A percentile compares a stretch with the other conserved stretches of the same genome.
These are phyloP conservation scores for Nelumbo lutea DNA, from an alignment of 164 flowering plant genomes.

Conservation along the genomic window DNA sequence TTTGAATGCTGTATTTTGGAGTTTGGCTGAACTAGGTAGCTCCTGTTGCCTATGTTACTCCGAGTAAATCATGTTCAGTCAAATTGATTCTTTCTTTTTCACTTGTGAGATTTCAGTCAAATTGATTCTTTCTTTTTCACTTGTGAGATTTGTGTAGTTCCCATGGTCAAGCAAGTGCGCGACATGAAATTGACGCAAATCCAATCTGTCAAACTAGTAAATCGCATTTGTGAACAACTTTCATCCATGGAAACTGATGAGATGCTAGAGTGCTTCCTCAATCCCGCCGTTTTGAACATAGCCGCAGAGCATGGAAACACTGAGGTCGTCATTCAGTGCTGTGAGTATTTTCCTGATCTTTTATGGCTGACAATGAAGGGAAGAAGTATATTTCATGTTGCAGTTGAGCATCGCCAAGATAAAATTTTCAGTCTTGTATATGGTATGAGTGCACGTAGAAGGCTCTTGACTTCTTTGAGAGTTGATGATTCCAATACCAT, in stretches of 20 bases:
- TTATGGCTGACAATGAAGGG: not conserved
- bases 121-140: not conserved
- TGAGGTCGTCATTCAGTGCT: not conserved
- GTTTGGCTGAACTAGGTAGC: too few relatives aligned
- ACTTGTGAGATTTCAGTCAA: not conserved
- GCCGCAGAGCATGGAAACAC: constrained; percentile 3
- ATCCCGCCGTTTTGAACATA: not conserved
- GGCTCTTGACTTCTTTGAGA: not conserved
- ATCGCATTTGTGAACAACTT: not conserved
- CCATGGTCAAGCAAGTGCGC: constrained; percentile 1
- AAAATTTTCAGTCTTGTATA: constrained; percentile 6
- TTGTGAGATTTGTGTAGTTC: not conserved
- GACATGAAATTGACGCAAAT: not conserved
- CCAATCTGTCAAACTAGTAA: not conserved
- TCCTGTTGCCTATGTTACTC: too few relatives aligned
- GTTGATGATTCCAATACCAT: constrained; percentile 1
- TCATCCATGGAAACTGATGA: not conserved
- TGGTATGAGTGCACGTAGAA: not conserved
- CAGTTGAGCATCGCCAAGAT: constrained; percentile 5
- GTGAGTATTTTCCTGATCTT: constrained; percentile 2
- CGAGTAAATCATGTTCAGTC: not conserved
- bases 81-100: not conserved
- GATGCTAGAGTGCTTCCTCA: not conserved
- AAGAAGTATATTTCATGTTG: constrained; percentile 2
- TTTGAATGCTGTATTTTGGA: too few relatives aligned